These are phyloP conservation scores for Centaurea solstitialis DNA, from an alignment of 129 eudicot genomes.

Conservation along the genomic window DNA sequence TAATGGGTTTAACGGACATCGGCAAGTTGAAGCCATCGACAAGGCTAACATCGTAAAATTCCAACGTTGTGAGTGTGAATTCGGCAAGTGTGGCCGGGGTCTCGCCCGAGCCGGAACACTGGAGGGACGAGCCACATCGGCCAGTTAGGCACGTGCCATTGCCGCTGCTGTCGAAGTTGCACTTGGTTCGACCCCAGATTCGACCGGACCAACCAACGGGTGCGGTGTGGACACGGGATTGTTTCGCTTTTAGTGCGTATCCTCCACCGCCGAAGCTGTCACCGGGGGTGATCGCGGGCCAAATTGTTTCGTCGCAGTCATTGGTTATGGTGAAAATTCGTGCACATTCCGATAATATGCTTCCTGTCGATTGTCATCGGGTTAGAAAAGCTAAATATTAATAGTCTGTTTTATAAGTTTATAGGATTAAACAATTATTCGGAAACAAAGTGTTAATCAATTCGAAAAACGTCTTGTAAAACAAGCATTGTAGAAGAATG, in stretches of 20 bases:
- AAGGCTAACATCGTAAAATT: conserved; percentile 71
- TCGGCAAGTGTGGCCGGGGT: conserved; percentile 70
- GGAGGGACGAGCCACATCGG: conserved; percentile 57
- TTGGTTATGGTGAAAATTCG: conserved; percentile 57
- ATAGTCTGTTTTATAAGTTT: neutral
- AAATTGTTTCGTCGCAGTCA: conserved; percentile 61
- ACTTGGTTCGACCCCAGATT: conserved; percentile 76
- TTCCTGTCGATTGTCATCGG: conserved; percentile 28
- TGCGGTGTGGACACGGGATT: conserved; percentile 48
- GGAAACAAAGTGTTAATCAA: too few relatives aligned
- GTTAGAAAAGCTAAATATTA: neutral
- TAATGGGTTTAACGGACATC: conserved; percentile 43
- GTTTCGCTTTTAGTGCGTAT: conserved; percentile 43
- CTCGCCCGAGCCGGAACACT: conserved; percentile 60
- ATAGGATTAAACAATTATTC: neutral
- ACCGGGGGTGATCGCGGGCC: conserved; percentile 73
- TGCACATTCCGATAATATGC: conserved; percentile 36
- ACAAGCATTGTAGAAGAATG: neutral
- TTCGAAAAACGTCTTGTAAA: too few relatives aligned
- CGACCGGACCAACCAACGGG: conserved; percentile 61
- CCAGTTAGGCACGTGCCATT: conserved; percentile 61
- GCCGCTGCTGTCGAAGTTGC: conserved; percentile 54
- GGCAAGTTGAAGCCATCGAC: conserved; percentile 75
- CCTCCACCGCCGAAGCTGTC: conserved; percentile 64
- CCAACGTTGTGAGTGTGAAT: conserved; percentile 46